Evolutionary conservation across 108 stramenopile genomes (phyloP).

Genomic region (Cyclotella cryptica): DNA sequence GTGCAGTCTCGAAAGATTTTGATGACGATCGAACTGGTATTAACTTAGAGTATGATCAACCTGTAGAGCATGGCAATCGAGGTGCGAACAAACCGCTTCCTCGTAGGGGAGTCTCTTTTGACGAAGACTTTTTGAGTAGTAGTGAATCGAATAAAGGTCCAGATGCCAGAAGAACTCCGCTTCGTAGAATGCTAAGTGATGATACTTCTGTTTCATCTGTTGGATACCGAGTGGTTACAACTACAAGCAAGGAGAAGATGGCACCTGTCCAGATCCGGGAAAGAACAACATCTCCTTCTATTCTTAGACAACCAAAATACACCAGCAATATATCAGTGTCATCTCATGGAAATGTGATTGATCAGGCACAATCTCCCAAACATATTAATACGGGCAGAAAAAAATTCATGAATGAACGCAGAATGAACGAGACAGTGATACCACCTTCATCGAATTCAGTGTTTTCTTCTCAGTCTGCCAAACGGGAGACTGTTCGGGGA

Average conservation of each 20-base stretch:
- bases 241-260: background rate
- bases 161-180: background rate
- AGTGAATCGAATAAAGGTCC: background rate
- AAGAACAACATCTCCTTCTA: constrained; percentile 12
- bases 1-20: background rate
- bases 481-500: no score
- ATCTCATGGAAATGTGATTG: constrained; percentile 8
- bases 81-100: background rate
- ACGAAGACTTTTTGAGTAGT: background rate
- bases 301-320: constrained; percentile 17
- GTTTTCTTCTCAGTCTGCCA: no score
- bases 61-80: background rate
- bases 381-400: background rate
- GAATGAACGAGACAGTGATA: no score
- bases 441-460: no score
- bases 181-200: background rate
- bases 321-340: background rate
- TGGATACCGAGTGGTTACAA: constrained; percentile 12
- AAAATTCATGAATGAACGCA: no score
- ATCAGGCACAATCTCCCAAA: background rate
- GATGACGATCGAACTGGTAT: background rate
- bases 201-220: constrained; percentile 25
- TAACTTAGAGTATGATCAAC: background rate
- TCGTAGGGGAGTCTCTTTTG: constrained; percentile 4
- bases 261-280: background rate